Evolutionary conservation across 352 stramenopile genomes (phyloP).

Genomic region (Phytophthora sp.): DNA sequence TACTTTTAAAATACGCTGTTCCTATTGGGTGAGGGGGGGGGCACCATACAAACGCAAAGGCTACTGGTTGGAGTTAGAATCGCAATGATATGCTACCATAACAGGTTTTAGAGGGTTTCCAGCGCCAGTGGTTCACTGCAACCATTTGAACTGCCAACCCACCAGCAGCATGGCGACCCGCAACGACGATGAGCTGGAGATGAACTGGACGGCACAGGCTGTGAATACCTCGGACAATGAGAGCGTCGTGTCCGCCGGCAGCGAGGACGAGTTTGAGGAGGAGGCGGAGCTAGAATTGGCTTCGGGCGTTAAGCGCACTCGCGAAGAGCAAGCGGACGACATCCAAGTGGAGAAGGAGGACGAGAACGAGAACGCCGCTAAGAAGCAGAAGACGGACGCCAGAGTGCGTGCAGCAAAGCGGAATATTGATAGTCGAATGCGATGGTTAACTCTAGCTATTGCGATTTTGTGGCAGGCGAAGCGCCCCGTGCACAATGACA

Average conservation of each 20-base stretch:
- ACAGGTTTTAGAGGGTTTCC: too few species aligned
- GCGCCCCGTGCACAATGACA: constrained; percentile 48
- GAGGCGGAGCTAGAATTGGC: constrained; percentile 67
- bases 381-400: constrained; percentile 60
- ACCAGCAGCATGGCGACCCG: constrained; percentile 24
- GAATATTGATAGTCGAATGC: neutral
- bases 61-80: too few species aligned
- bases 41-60: too few species aligned
- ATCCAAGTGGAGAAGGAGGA: constrained; percentile 21
- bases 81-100: too few species aligned
- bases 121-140: too few species aligned
- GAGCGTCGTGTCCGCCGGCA: constrained; percentile 63
- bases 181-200: constrained; percentile 72
- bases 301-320: constrained; percentile 47
- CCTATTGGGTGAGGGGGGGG: too few species aligned
- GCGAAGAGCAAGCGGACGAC: constrained; percentile 36
- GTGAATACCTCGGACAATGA: constrained; percentile 52
- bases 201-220: constrained; percentile 62
- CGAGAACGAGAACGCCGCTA: constrained; percentile 27
- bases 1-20: too few species aligned
- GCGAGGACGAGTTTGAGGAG: constrained; percentile 86
- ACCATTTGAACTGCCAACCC: neutral
- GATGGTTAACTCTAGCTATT: constrained; percentile 1
- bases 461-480: constrained; percentile 14
- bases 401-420: constrained; percentile 7